phyloP scores from a whole-genome alignment of 2,329 filamentous ascomycete genomes.

The Chrysosporium keratinophilum region DNA sequence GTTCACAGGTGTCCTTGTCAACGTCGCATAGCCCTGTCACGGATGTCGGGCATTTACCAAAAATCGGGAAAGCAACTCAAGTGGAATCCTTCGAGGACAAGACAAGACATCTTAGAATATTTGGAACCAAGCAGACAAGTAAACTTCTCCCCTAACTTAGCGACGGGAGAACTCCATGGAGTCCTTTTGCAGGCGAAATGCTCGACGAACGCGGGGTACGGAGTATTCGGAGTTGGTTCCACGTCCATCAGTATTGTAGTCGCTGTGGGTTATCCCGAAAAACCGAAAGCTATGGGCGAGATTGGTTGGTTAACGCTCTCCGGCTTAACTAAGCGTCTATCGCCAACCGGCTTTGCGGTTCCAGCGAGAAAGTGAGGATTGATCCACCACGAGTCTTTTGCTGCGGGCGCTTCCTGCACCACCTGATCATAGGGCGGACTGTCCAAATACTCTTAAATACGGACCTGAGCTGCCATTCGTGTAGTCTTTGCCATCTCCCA shows the following conservation, averaged over 20 bases:
- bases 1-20: not conserved
- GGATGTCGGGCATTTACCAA: conserved; percentile 1
- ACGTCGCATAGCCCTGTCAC: not conserved
- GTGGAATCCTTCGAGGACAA: not conserved
- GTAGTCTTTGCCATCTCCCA: not conserved
- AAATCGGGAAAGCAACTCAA: not conserved
- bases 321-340: conserved; percentile 10
- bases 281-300: conserved; percentile 4
- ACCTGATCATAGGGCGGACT: conserved; percentile 11
- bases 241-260: too few relatives aligned
- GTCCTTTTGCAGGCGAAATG: too few relatives aligned
- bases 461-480: not conserved
- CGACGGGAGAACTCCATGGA: too few relatives aligned
- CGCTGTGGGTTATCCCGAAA: not conserved
- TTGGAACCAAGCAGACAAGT: too few relatives aligned
- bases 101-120: too few relatives aligned
- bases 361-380: not conserved
- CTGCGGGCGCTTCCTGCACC: not conserved
- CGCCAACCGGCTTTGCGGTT: not conserved
- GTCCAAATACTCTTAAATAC: not conserved
- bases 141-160: too few relatives aligned
- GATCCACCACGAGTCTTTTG: not conserved
- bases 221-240: too few relatives aligned
- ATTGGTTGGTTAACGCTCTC: conserved; percentile 3
- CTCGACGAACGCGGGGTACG: too few relatives aligned